Percentiles rank a stretch among this genome's conserved stretches.
These are phyloP conservation scores for Huntiella moniliformis DNA, from an alignment of 2,329 filamentous ascomycete genomes.

Conservation along the genomic window DNA sequence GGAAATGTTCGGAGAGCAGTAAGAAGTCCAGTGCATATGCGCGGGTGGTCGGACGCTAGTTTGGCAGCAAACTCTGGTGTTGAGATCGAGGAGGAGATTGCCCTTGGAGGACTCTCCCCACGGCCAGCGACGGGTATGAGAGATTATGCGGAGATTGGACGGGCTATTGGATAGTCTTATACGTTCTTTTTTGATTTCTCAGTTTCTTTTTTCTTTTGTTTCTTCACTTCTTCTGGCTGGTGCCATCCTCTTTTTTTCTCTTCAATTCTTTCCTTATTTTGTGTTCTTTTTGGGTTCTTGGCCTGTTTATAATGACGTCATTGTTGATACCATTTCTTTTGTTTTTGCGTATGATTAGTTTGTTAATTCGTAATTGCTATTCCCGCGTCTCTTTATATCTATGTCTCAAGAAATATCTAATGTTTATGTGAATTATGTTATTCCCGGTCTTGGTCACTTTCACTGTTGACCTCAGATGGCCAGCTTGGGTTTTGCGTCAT, in stretches of 20 bases:
- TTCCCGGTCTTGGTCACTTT: neutral
- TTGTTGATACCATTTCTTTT: slow-evolving; percentile 1
- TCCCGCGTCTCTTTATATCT: neutral
- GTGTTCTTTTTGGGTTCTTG: neutral
- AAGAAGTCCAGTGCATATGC: slow-evolving; percentile 16
- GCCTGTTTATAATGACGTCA: neutral
- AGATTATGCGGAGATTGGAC: slow-evolving; percentile 30
- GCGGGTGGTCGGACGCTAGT: slow-evolving; percentile 25
- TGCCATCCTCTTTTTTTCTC: neutral
- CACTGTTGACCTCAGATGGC: neutral
- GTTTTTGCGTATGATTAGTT: neutral
- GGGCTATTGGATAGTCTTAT: slow-evolving; percentile 21
- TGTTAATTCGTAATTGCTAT: neutral
- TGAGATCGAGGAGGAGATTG: slow-evolving; percentile 25
- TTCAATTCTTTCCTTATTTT: neutral
- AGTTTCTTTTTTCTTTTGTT: neutral
- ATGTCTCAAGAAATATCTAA: neutral
- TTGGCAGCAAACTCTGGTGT: slow-evolving; percentile 22
- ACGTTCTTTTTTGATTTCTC: neutral
- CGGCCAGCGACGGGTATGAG: slow-evolving; percentile 20
- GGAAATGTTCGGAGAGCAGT: slow-evolving; percentile 7
- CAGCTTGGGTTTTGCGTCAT: neutral
- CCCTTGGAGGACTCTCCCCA: slow-evolving; percentile 28
- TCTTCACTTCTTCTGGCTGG: neutral
- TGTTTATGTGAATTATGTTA: too few species aligned